These are phyloP conservation scores for Chrysochromulina tobinii DNA, from an alignment of 78 protist genomes.

Conservation along the genomic window DNA sequence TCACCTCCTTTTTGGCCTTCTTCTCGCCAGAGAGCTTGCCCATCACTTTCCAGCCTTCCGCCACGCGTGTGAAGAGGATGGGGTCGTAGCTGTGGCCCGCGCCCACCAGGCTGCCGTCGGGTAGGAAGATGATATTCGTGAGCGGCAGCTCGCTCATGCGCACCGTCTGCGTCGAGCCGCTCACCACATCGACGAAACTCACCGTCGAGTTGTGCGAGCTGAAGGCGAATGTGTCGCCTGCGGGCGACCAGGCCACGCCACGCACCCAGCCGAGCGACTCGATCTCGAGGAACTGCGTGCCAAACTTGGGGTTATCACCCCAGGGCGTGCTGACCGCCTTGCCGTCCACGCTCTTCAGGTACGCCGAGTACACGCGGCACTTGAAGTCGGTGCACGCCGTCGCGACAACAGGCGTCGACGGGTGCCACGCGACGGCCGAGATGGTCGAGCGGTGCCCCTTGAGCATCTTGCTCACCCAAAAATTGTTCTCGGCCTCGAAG, in stretches of 20 bases:
- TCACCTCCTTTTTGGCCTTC: too few relatives aligned
- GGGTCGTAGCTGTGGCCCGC: background rate
- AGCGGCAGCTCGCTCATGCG: background rate
- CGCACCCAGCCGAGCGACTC: conserved; percentile 84
- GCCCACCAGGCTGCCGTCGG: background rate
- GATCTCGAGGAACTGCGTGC: conserved; percentile 16
- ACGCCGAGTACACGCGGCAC: conserved; percentile 73
- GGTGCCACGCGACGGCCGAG: conserved; percentile 86
- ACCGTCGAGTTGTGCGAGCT: background rate
- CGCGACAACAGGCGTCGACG: conserved; percentile 73
- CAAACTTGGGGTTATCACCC: conserved; percentile 41
- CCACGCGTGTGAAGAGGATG: background rate
- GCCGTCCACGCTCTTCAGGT: conserved; percentile 74
- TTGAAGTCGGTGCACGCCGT: conserved; percentile 77
- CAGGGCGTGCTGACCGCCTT: background rate
- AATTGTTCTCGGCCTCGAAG: conserved; percentile 89
- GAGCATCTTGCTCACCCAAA: conserved; percentile 90
- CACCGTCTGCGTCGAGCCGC: background rate
- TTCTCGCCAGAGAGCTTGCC: background rate
- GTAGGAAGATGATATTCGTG: background rate
- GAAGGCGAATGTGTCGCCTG: conserved; percentile 76
- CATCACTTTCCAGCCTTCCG: background rate
- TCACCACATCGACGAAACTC: background rate
- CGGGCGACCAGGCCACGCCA: conserved; percentile 73
- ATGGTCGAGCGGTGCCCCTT: conserved; percentile 76